Base-by-base conservation (phyloP, 1,284 basidiomycete species). In the Lignosus rhinocerotis region DNA sequence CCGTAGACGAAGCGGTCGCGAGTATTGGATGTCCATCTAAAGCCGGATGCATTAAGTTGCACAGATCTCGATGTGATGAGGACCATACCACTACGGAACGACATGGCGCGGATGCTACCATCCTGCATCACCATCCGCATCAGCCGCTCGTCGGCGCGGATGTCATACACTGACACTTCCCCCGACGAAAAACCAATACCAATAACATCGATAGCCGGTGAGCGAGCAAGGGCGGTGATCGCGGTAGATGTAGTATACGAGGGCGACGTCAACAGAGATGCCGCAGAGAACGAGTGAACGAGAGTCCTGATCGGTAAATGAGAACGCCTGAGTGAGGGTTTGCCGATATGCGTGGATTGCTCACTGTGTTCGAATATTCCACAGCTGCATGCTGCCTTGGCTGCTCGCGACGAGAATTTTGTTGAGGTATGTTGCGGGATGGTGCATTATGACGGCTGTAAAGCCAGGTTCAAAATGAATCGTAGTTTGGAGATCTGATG, bases 371-470 rank as follows among this genome's bases (percentile, higher is more conserved):
- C 86, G 82, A 60, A 95, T 88, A 73, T 99, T 99, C 94, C 94
- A 99, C n/a, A 99, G 75, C 63, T 96, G 92, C 66, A 99, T 75
- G 53, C 79, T 78, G 10, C 97, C 97, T 70, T 95, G 82, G 57
- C 79, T 83, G 64, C 92, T 93, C 1, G 89, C 88, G 9, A 99
- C 84, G 1, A 99, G 79, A 1, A 99, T 81, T 76, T 99, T 99
- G 80, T 99, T 98, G 54, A 99, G 75, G 74, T 99, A 99, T 4
- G 97, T 99, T 1, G 94, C 90, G 0, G 97, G 97, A 73, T 99
- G 97, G 6, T 98, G 79, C 32, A 98, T 75, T 17, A 81, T 82
- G 10, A 86, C 91, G 9, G 96, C 96, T 1, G 87, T 90, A 72
- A 98, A 98, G 6, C 81, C 86, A 12, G 80, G 69, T 43, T 90